Evolutionary conservation across 257 asterid species (phyloP).

Genomic region (Penstemon davidsonii): DNA sequence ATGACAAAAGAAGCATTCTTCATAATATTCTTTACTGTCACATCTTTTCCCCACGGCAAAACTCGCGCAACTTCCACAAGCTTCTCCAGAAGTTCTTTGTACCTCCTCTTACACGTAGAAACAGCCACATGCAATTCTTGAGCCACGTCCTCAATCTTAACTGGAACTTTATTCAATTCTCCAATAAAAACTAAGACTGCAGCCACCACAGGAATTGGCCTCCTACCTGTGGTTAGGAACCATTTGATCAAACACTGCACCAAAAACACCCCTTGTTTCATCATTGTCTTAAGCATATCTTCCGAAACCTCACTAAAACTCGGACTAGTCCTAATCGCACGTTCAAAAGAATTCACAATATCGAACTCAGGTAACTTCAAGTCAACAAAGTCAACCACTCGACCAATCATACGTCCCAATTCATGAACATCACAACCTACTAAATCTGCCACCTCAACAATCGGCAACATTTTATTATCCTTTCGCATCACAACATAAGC

Average conservation of each 20-base stretch:
- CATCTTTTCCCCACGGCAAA: constrained; percentile 90
- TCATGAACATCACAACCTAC: constrained; percentile 61
- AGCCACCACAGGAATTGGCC: constrained; percentile 79
- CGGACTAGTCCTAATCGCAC: constrained; percentile 35
- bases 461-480: constrained; percentile 48
- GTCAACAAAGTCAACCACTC: constrained; percentile 61
- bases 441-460: constrained; percentile 46
- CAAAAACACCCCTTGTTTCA: constrained; percentile 75
- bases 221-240: constrained; percentile 79
- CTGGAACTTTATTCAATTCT: constrained; percentile 48
- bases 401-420: constrained; percentile 67
- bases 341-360: constrained; percentile 51
- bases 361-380: constrained; percentile 67
- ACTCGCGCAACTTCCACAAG: constrained; percentile 67
- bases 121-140: constrained; percentile 50
- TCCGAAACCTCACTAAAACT: constrained; percentile 36
- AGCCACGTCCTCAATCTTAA: constrained; percentile 61
- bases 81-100: constrained; percentile 65
- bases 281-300: constrained; percentile 49
- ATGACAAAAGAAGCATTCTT: constrained; percentile 71
- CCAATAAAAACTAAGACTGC: constrained; percentile 73
- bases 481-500: constrained; percentile 67
- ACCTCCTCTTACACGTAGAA: constrained; percentile 61
- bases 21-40: constrained; percentile 60
- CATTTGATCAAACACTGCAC: constrained; percentile 87